Base-by-base conservation (phyloP, 495 filamentous ascomycete genomes). In the Xylaria scruposa region DNA sequence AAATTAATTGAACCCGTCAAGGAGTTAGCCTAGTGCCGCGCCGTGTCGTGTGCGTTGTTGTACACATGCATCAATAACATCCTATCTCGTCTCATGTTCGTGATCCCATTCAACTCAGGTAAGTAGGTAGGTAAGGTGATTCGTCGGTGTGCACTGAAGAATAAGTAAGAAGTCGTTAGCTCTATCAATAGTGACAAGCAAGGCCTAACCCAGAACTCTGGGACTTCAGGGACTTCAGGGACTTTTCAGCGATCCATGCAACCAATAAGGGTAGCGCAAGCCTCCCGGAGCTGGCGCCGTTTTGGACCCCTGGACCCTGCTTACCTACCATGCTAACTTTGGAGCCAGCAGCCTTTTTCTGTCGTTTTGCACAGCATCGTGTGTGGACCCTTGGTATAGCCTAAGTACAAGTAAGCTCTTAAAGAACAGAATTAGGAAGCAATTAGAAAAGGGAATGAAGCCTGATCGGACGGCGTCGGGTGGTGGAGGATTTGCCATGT, bases 261-360 rank as follows among this genome's bases (percentile, higher is more conserved):
- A 21, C 44, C 46, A 51, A 67, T 54, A 40, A 67, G 33, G 64
- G 53, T 68, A 58, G 66, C 53, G 38, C 38, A 68, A 68, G 29
- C 26, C 24, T 29, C 31, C 47, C 64, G 64, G 46, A 15, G 9
- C 44, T 54, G 47, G 31, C 47, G 33, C 64, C 64, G 26, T 51
- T 40, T 67, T 67, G 64, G 64, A 68, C 49, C 63, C 65, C 33
- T 42, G 49, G 17, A 56, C 66, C 64, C 64, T 54, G 38, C 63
- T 31, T 33, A 7, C 8, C 21, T n/a, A 33, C 58, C 3, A 60
- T 40, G 38, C 38, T 40, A 40, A 40, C 38, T 40, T 12, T 7
- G 15, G 10, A 59, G 26, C 56, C 7, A 59, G 17, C 36, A 7
- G 29, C 56, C 9, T 49, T 59, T 36, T 60, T n/a, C 12, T 40